phyloP scores from a whole-genome alignment of 345 rosid genomes.

The Brassica napus region Da-Ae NC_063439.1:26330001-26330500 shows the following conservation, averaged over 20 bases:
- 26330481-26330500: too few species aligned
- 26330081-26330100: slow-evolving; percentile 19
- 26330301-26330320: neutral
- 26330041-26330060: neutral
- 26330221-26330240: too few species aligned
- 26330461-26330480: too few species aligned
- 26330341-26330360: neutral
- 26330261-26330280: too few species aligned
- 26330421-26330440: too few species aligned
- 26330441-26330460: too few species aligned
- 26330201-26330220: neutral
- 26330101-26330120: slow-evolving; percentile 42
- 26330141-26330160: slow-evolving; percentile 39
- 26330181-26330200: slow-evolving; percentile 7
- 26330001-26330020: slow-evolving; percentile 39
- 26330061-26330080: slow-evolving; percentile 1
- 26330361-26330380: neutral
- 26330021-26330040: slow-evolving; percentile 4
- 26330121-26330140: slow-evolving; percentile 32
- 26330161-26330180: slow-evolving; percentile 22
- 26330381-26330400: neutral
- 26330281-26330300: neutral
- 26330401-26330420: neutral
- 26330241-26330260: too few species aligned
- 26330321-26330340: slow-evolving; percentile 6